phyloP scores from a whole-genome alignment of 2,329 filamentous ascomycete genomes.

The Claviceps purpurea region DNA sequence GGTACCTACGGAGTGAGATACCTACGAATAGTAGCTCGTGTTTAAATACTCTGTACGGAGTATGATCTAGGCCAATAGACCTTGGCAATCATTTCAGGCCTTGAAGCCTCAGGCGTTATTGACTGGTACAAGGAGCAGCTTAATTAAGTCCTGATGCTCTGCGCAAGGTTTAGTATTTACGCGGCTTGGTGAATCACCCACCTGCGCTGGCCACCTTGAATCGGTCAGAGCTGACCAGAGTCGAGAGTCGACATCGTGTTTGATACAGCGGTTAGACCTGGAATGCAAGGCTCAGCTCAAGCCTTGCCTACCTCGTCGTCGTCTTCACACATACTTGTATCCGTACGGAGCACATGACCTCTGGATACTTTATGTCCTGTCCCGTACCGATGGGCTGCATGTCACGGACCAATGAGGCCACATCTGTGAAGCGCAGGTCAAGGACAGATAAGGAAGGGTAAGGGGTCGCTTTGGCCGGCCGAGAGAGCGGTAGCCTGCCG shows the following conservation, averaged over 20 bases:
- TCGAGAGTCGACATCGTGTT: neutral
- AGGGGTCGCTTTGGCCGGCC: slow-evolving; percentile 2
- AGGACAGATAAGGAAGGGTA: neutral
- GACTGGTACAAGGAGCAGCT: neutral
- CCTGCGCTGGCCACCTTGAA: neutral
- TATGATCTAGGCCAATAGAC: neutral
- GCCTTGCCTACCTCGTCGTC: neutral
- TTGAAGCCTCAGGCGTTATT: slow-evolving; percentile 1
- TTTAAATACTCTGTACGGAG: neutral
- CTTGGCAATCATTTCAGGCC: neutral
- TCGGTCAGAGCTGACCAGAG: neutral
- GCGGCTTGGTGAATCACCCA: neutral
- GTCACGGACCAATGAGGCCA: neutral
- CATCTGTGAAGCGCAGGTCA: neutral
- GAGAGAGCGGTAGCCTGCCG: slow-evolving; percentile 5
- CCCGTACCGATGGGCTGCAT: neutral
- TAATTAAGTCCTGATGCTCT: neutral
- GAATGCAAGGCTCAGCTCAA: neutral
- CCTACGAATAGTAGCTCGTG: neutral
- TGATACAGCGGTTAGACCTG: neutral
- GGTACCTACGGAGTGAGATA: neutral
- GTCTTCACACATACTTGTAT: neutral
- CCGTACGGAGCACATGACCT: neutral
- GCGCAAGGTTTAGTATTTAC: neutral
- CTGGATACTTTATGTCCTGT: neutral